Evolutionary conservation across 352 stramenopile genomes (phyloP).

Genomic region (Albugo candida): DNA sequence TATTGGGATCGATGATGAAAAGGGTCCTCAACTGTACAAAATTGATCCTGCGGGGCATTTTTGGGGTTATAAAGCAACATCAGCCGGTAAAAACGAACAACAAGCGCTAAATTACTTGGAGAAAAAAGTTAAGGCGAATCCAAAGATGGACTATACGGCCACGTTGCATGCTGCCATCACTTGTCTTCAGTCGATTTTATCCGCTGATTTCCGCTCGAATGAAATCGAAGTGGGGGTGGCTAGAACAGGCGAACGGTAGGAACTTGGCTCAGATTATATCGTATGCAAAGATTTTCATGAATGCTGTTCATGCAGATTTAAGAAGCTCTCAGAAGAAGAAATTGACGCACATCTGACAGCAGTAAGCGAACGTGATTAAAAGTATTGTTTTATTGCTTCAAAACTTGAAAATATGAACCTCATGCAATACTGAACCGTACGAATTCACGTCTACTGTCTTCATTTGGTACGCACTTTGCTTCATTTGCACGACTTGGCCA

Average conservation of each 20-base stretch:
- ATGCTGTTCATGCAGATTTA: slow-evolving; percentile 38
- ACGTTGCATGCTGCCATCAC: slow-evolving; percentile 94
- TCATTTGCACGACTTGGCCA: too few relatives aligned
- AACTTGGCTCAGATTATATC: slow-evolving; percentile 13
- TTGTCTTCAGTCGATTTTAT: slow-evolving; percentile 93
- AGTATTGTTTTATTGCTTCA: too few relatives aligned
- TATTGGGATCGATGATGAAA: slow-evolving; percentile 95
- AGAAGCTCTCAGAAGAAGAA: slow-evolving; percentile 89
- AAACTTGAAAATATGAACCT: too few relatives aligned
- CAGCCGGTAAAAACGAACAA: slow-evolving; percentile 92
- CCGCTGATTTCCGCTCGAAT: slow-evolving; percentile 93
- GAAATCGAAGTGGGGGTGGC: slow-evolving; percentile 86
- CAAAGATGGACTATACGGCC: slow-evolving; percentile 81
- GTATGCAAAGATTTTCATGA: slow-evolving; percentile 5
- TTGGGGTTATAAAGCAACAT: slow-evolving; percentile 86
- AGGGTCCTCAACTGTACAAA: slow-evolving; percentile 95
- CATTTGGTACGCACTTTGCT: too few relatives aligned
- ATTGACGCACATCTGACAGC: slow-evolving; percentile 95
- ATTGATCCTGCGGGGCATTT: slow-evolving; percentile 97
- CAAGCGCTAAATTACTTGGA: slow-evolving; percentile 98
- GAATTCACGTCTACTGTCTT: too few relatives aligned
- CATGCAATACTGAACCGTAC: too few relatives aligned
- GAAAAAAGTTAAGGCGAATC: slow-evolving; percentile 90
- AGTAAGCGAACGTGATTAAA: slow-evolving; percentile 90
- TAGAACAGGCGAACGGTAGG: slow-evolving; percentile 30